Evolutionary conservation across 257 asterid species (phyloP).

Genomic region (Leptodermis oblonga): DNA sequence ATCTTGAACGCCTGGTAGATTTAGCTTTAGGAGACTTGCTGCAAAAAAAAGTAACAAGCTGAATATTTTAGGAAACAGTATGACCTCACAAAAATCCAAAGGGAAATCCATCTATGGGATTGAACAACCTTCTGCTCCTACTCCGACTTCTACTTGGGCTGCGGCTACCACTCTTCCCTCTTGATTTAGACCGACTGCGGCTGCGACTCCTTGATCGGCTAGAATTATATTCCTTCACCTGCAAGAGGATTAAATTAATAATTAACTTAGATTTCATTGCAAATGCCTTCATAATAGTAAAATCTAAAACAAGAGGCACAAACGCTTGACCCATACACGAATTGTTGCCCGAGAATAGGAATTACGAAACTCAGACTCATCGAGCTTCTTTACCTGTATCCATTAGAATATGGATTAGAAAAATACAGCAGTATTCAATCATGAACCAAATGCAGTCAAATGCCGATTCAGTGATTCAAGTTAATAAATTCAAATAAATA

Average conservation of each 20-base stretch:
- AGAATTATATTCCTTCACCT: slow-evolving; percentile 92
- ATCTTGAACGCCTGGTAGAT: slow-evolving; percentile 67
- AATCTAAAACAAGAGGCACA: not conserved
- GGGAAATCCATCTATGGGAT: slow-evolving; percentile 9
- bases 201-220: slow-evolving; percentile 75
- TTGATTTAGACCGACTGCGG: slow-evolving; percentile 63
- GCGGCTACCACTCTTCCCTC: slow-evolving; percentile 69
- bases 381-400: slow-evolving; percentile 81
- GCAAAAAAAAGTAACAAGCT: slow-evolving; percentile 27
- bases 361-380: slow-evolving; percentile 89
- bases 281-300: not conserved
- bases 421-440: not conserved
- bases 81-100: not conserved
- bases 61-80: not conserved
- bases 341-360: slow-evolving; percentile 79
- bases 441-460: not conserved
- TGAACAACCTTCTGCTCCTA: slow-evolving; percentile 69
- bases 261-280: not conserved
- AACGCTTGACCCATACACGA: slow-evolving; percentile 43
- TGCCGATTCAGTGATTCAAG: not conserved
- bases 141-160: slow-evolving; percentile 68
- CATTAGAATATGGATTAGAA: slow-evolving; percentile 4
- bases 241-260: slow-evolving; percentile 14
- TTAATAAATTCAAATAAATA: not conserved
- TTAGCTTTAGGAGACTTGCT: slow-evolving; percentile 92